Evolutionary conservation across 768 basidiomycete genomes (phyloP).

Genomic region (Pleurotus ostreatus): DNA sequence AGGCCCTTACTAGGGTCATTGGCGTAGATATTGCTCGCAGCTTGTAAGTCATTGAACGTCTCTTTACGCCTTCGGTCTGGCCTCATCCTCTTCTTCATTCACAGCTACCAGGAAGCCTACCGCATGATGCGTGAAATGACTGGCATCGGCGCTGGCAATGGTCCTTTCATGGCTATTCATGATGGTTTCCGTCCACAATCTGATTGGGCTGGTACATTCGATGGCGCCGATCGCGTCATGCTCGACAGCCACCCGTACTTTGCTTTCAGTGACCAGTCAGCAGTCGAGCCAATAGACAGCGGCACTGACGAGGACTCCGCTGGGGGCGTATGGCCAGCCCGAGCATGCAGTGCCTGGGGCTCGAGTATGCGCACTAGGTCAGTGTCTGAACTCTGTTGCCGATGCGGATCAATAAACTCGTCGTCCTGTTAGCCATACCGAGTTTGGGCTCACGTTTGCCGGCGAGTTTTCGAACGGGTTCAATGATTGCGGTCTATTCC

Average conservation of each 20-base stretch:
- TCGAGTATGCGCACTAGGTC: conserved; percentile 20
- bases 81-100: background rate
- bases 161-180: conserved; percentile 81
- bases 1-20: conserved; percentile 58
- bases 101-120: conserved; percentile 84
- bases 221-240: conserved; percentile 75
- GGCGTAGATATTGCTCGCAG: conserved; percentile 52
- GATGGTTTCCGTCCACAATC: conserved; percentile 83
- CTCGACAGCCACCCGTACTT: conserved; percentile 89
- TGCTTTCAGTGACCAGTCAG: conserved; percentile 54
- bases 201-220: conserved; percentile 69
- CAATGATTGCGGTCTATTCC: conserved; percentile 74
- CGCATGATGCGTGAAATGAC: conserved; percentile 72
- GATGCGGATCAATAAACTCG: too few relatives aligned
- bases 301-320: conserved; percentile 23
- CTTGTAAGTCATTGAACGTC: conserved; percentile 47
- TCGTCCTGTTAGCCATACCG: conserved; percentile 10
- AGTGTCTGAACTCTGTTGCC: background rate
- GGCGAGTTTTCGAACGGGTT: conserved; percentile 91
- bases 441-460: conserved; percentile 77
- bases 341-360: conserved; percentile 53
- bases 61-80: background rate
- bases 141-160: conserved; percentile 82
- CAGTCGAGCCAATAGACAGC: conserved; percentile 32
- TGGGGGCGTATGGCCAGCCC: conserved; percentile 38